Evolutionary conservation across 2,329 filamentous ascomycete species (phyloP).

Genomic region (Pyricularia sp.): DNA sequence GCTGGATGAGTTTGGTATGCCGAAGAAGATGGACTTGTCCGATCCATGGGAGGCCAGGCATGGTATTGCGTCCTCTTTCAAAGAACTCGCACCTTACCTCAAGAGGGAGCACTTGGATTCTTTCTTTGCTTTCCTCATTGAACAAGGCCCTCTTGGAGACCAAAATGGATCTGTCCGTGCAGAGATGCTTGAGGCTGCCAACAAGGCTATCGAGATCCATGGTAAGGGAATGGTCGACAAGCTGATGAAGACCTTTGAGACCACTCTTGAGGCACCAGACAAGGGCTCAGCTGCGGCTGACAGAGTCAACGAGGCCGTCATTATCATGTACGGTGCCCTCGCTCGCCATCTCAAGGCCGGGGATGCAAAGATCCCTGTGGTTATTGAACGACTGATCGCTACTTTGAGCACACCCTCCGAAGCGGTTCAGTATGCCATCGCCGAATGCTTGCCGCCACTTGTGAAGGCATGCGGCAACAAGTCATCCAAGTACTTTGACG

Average conservation of each 20-base stretch:
- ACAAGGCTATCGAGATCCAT: slow-evolving; percentile 68
- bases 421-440: slow-evolving; percentile 92
- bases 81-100: slow-evolving; percentile 66
- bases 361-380: slow-evolving; percentile 80
- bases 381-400: slow-evolving; percentile 75
- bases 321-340: slow-evolving; percentile 92
- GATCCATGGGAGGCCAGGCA: slow-evolving; percentile 91
- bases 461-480: slow-evolving; percentile 72
- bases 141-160: slow-evolving; percentile 80
- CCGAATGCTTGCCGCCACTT: slow-evolving; percentile 87
- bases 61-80: slow-evolving; percentile 81
- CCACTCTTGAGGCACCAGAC: slow-evolving; percentile 75
- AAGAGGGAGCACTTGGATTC: slow-evolving; percentile 59
- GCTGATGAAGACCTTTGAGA: slow-evolving; percentile 87
- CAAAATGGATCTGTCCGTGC: slow-evolving; percentile 65
- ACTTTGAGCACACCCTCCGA: slow-evolving; percentile 93
- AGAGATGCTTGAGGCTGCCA: slow-evolving; percentile 89
- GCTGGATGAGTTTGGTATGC: slow-evolving; percentile 91
- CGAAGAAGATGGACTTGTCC: slow-evolving; percentile 73
- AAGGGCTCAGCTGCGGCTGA: slow-evolving; percentile 75
- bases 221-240: slow-evolving; percentile 77
- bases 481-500: slow-evolving; percentile 68
- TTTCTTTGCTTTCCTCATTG: slow-evolving; percentile 79
- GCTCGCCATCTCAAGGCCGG: slow-evolving; percentile 77
- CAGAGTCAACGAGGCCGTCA: slow-evolving; percentile 90